A percentile compares a stretch with the other conserved stretches of the same genome.
Evolutionary conservation across 2,329 filamentous ascomycete genomes (phyloP).

Genomic region (Verticillium albo-atrum): DNA sequence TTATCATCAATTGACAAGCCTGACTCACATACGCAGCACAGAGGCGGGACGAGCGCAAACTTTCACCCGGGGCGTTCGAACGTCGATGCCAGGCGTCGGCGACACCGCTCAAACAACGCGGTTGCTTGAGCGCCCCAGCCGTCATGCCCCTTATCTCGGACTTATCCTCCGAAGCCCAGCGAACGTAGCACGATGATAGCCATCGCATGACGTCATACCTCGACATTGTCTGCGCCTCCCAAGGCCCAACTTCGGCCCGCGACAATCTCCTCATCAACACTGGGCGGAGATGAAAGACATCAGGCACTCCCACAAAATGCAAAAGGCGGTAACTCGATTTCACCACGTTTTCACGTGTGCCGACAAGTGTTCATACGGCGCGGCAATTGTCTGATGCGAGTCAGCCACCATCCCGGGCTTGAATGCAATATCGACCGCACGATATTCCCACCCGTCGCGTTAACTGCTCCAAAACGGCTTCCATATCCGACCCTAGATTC

Average conservation of each 20-base stretch:
- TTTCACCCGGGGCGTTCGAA: neutral
- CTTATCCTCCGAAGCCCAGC: neutral
- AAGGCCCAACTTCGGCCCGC: too few relatives aligned
- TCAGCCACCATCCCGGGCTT: neutral
- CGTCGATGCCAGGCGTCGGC: neutral
- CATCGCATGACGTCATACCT: too few relatives aligned
- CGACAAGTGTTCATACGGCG: neutral
- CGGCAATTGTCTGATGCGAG: neutral
- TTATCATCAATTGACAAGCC: neutral
- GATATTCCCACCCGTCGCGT: neutral
- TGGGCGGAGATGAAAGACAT: too few relatives aligned
- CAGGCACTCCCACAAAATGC: neutral
- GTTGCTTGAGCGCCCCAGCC: neutral
- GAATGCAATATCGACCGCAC: neutral
- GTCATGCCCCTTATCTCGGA: neutral
- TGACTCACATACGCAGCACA: neutral
- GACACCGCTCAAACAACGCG: neutral
- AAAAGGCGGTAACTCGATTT: neutral
- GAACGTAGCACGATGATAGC: too few relatives aligned
- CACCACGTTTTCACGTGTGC: neutral
- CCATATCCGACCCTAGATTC: neutral
- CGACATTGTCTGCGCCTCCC: too few relatives aligned
- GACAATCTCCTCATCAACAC: neutral
- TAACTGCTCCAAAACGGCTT: neutral
- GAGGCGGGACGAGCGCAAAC: neutral